Base-by-base conservation (phyloP, 805 yeast species). In the Limtongia smithiae region DNA sequence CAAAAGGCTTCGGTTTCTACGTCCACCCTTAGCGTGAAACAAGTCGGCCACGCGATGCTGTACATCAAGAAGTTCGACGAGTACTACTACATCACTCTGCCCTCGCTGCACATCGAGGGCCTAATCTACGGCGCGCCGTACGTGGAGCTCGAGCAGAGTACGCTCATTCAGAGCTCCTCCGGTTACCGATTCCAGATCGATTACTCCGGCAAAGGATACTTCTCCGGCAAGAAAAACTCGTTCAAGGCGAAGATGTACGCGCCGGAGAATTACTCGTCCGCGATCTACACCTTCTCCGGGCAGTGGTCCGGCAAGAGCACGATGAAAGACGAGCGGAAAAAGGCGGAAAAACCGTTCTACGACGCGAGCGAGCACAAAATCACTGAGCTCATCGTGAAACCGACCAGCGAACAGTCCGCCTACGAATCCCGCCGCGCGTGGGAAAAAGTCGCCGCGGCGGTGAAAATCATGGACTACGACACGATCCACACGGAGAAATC, bases 51-150 rank as follows among this genome's bases (percentile, higher is more conserved):
- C 65, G 94, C 96, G 4, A 62, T 90, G 34, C 72, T 90, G 61
- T 49, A 58, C 39, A 51, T 71, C 46, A 53, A 49, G 46, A 77
- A 77, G 55, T 82, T 74, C 60, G 78, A 78, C 57, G 96, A 88
- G 66, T 65, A 75, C 2, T 93, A 82, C 66, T 72, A 86, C 59
- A 73, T 90, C 48, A 86, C 97, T n/a, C 75, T 91, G 59, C 98
- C 98, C 17, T 88, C 96, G 12, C 74, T 93, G 61, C 97, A 93
- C 69, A 84, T 91, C 54, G 98, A 91, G 70, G 97, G 98, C 25
- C 78, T 91, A 50, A 70, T 91, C 54, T 81, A 84, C 57, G 96
- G 95, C 9, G 76, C 95, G 2, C 98, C 98, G 25, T 91, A 83
- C 67, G 96, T 90, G 45, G 98, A 93, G 72, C 76, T 93, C 56